Evolutionary conservation across 257 asterid species (phyloP), one percentile per base, ranked within the genome.

Genomic region (Knoxia roxburghii): DNA sequence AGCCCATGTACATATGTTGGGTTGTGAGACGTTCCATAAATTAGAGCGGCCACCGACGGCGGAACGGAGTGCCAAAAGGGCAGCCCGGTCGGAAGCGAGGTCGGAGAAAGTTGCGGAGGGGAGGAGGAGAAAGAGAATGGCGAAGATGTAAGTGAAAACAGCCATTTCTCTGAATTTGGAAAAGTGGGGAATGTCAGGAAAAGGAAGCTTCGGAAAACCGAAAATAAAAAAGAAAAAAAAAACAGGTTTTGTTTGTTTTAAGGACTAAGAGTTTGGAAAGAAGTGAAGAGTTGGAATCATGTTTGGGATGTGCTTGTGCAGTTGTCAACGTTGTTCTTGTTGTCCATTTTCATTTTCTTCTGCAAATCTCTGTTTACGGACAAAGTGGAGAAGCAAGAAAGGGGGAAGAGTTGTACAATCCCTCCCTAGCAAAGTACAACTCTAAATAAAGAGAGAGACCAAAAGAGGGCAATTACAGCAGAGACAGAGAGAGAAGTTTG

Each of bases 21-120:
- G 70, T 71, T 75, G 85, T 14, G 95, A 74, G 35, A 84, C 69
- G 58, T 92, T 80, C 98, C 98, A 92, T 60, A 83, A 78, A 27
- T 75, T 79, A 18, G 85, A 84, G 52, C 97, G 96, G 43, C 97
- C 96, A 10, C 97, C 90, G 6, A 92, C 84, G 50, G 94, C 83
- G 32, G 92, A 70, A 23, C 97, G 96, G 63, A 92, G 83, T 11
- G 85, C 76, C 0, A 92, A 23, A 7, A 92, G 92, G 17, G 96
- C 90, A 6, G 90, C 79, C n/a, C 96, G 87, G 66, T 91, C 98
- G 68, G 95, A 75, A 64, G 82, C 76, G 64, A 91, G 77, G 84
- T 91, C 96, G 0, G 89, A 64, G 5, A 76, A 40, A 1, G 72
- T 49, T 54, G 76, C 72, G 60, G 76, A 50, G 40, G 79, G 73